Conservation (phyloP, 768 basidiomycete genomes). For the Amanita jacksonii region DNA sequence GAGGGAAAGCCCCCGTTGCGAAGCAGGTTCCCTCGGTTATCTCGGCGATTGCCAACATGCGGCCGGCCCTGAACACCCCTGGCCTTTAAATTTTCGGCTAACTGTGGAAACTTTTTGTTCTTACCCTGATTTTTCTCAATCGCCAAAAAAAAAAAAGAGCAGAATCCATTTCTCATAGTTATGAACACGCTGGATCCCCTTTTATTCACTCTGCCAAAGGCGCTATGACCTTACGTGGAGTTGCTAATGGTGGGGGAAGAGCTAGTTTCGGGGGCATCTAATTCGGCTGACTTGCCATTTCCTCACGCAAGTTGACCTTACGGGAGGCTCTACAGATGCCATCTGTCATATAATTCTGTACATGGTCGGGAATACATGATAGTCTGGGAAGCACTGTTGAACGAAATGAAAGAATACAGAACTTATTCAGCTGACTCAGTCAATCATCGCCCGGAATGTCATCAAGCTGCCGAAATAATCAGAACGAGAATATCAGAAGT, state of each 20-base stretch:
- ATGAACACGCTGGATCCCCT: conserved; percentile 13
- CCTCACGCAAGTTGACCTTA: conserved; percentile 39
- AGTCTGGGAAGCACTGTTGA: neutral
- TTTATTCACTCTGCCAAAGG: conserved; percentile 41
- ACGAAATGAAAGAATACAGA: neutral
- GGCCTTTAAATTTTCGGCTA: neutral
- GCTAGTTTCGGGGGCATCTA: conserved; percentile 34
- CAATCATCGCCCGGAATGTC: conserved; percentile 15
- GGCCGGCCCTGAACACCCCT: too few relatives aligned
- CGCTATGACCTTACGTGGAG: conserved; percentile 33
- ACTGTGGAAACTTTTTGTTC: conserved; percentile 1
- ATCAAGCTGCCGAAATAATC: conserved; percentile 10
- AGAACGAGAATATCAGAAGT: neutral
- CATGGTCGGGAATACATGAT: too few relatives aligned
- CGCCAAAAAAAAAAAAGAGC: neutral
- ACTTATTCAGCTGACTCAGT: conserved; percentile 6
- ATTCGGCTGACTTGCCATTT: conserved; percentile 40
- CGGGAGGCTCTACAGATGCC: conserved; percentile 48
- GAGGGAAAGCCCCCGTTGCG: too few relatives aligned
- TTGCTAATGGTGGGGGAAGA: conserved; percentile 46
- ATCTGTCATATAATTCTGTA: too few relatives aligned
- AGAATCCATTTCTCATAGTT: neutral
- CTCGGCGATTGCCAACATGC: too few relatives aligned
- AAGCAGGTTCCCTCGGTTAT: too few relatives aligned
- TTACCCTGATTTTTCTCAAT: neutral